Conservation (phyloP, 805 yeast species). For the Saccharomycopsis babjevae region DNA sequence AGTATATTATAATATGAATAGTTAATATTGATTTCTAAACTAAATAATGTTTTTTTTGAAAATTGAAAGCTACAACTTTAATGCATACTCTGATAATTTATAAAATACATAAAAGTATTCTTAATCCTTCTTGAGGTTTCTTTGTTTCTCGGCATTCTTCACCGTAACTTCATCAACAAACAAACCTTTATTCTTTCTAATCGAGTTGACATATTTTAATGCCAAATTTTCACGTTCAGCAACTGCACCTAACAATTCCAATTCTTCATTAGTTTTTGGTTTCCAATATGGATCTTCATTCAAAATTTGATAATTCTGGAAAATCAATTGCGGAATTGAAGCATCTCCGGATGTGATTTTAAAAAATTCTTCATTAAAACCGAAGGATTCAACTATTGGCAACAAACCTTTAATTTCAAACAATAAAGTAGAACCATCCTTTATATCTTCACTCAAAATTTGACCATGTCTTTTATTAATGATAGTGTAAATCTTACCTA, state of each 20-base stretch:
- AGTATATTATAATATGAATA: too few species aligned
- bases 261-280: slow-evolving; percentile 93
- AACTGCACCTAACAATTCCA: slow-evolving; percentile 84
- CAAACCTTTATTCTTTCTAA: slow-evolving; percentile 81
- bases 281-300: slow-evolving; percentile 98
- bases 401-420: slow-evolving; percentile 76
- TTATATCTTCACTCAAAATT: slow-evolving; percentile 86
- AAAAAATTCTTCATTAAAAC: slow-evolving; percentile 89
- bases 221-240: slow-evolving; percentile 93
- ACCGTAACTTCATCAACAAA: slow-evolving; percentile 85
- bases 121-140: slow-evolving; percentile 68
- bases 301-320: slow-evolving; percentile 76
- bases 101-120: neutral
- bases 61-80: too few species aligned
- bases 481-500: slow-evolving; percentile 92
- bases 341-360: slow-evolving; percentile 85
- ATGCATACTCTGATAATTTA: too few species aligned
- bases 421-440: slow-evolving; percentile 89
- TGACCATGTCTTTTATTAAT: slow-evolving; percentile 82
- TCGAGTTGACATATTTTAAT: slow-evolving; percentile 68
- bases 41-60: too few species aligned
- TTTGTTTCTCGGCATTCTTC: slow-evolving; percentile 86
- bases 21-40: too few species aligned
- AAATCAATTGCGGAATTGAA: slow-evolving; percentile 90
- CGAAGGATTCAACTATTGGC: slow-evolving; percentile 95